Evolutionary conservation across 306 rosid species (phyloP), one percentile per base, ranked within the genome.

Genomic region (Hippophae gyantsensis): DNA sequence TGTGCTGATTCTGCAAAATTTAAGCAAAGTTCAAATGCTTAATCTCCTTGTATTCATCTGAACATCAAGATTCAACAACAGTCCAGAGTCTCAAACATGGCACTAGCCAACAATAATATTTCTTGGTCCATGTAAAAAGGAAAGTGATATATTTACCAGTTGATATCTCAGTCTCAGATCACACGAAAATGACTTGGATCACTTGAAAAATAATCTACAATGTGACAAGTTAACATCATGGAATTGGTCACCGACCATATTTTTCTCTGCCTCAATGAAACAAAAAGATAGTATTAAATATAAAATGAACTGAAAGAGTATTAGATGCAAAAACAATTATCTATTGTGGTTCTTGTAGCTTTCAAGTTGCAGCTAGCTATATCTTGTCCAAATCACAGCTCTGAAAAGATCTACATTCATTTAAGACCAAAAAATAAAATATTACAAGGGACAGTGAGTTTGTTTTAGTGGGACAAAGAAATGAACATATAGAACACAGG

Each of bases 351-450:
- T 76, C 81, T 71, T 60, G 76, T 52, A 61, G 76, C 72, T 63
- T 60, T 40, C 77, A 54, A 74, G 77, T 59, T 49, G 53, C 53
- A 49, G 53, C 25, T 47, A 49, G 59, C 80, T 32, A 32, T 32
- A 60, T 55, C 71, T 58, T 80, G 76, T 74, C 78, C 80, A 51
- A 68, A 75, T 72, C 78, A 71, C 69, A 60, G 79, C 83, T 72
- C 70, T 80, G 65, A 71, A 72, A 72, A 63, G 60, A 79, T 83
- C 87, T 74, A 79, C 83, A 60, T 74, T 73, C 72, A 65, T 76
- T 71, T 69, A 57, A 76, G 78, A 60, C 63, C 60, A 72, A 59
- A 12, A 72, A 59, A 46, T 3, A 71, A 62, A 63, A 65, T 49
- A 62, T 68, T 73, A 75, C 84, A 77, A 62, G 60, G 51, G 13